Conservation (phyloP, 2,329 filamentous ascomycete genomes). For the Botrytis aclada region DNA sequence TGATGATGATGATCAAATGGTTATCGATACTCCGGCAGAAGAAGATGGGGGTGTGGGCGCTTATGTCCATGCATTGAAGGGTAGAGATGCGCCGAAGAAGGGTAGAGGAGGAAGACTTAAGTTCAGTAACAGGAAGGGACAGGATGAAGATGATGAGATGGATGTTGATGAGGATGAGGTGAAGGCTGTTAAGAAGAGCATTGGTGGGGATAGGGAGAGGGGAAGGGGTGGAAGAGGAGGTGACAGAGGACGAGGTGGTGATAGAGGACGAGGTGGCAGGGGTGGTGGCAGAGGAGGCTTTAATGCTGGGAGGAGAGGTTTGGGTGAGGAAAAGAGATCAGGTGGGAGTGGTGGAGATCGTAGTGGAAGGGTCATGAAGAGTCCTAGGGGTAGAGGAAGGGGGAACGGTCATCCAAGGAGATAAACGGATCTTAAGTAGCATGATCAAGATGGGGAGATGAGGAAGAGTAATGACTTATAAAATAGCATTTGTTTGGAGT, state of each 20-base stretch:
- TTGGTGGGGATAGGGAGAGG: conserved; percentile 32
- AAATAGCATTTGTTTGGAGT: conserved; percentile 7
- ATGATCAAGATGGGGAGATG: neutral
- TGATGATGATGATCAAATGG: conserved; percentile 55
- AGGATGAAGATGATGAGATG: conserved; percentile 54
- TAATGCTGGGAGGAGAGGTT: conserved; percentile 28
- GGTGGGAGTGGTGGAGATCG: neutral
- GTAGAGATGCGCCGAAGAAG: conserved; percentile 62
- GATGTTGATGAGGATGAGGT: conserved; percentile 48
- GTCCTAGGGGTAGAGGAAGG: conserved; percentile 26
- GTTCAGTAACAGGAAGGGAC: conserved; percentile 63
- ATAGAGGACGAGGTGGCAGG: conserved; percentile 40
- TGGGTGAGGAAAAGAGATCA: conserved; percentile 11
- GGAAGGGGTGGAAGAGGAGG: conserved; percentile 43
- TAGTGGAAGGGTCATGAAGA: conserved; percentile 18
- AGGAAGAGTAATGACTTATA: neutral
- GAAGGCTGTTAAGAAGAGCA: conserved; percentile 50
- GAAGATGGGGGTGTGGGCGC: conserved; percentile 59
- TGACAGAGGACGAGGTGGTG: conserved; percentile 43
- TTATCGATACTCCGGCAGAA: conserved; percentile 54
- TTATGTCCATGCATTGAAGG: conserved; percentile 67
- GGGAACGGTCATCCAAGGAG: conserved; percentile 17
- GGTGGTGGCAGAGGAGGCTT: conserved; percentile 29
- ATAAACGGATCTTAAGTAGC: neutral
- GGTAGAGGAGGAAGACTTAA: conserved; percentile 67